Conservation (phyloP, 208 protist species). For the Trichomonas vaginalis region DNA sequence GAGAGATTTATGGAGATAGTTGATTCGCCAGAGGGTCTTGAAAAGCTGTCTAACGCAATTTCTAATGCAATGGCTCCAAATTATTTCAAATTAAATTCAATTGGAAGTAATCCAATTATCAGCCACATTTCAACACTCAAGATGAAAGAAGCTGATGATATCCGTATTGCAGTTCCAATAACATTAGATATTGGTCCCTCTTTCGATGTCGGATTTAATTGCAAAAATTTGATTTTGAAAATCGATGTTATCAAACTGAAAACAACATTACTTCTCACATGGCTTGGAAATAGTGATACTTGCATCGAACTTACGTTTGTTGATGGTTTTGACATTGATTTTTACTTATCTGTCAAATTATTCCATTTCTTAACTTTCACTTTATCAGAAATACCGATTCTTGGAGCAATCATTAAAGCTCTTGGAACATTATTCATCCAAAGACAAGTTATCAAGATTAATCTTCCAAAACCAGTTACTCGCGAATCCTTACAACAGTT, state of each 20-base stretch:
- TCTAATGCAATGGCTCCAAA: not conserved
- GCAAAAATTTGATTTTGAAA: not conserved
- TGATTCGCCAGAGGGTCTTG: not conserved
- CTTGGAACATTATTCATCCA: not conserved
- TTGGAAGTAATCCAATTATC: not conserved
- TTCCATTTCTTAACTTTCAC: not conserved
- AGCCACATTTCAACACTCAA: not conserved
- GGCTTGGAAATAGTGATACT: not conserved
- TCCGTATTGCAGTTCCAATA: not conserved
- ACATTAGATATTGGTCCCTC: not conserved
- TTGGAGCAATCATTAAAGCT: not conserved
- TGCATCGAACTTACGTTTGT: not conserved
- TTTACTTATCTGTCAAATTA: not conserved
- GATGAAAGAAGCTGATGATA: slow-evolving; percentile 4
- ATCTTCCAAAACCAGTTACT: not conserved
- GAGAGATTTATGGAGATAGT: not conserved
- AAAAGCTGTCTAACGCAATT: not conserved
- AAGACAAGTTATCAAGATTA: not conserved
- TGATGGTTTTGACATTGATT: not conserved
- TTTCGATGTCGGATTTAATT: not conserved
- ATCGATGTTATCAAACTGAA: not conserved
- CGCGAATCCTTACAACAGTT: too few relatives aligned
- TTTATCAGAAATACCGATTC: not conserved
- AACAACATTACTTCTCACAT: not conserved
- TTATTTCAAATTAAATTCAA: not conserved